Evolutionary conservation across 345 rosid species (phyloP).

Genomic region (Raphanus sativus): DNA sequence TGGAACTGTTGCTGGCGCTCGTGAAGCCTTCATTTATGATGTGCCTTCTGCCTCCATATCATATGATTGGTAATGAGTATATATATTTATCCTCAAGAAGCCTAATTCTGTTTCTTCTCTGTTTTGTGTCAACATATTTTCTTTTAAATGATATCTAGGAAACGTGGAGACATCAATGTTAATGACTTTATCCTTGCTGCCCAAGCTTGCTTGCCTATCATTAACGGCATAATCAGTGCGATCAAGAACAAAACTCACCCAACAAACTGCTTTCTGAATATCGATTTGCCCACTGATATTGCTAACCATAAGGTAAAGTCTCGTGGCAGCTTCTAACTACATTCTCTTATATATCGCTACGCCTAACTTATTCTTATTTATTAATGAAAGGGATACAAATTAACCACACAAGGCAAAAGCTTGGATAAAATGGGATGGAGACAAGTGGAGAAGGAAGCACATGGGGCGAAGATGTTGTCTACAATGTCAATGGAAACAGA

Average conservation of each 20-base stretch:
- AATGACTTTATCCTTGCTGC: slow-evolving; percentile 69
- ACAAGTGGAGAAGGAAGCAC: slow-evolving; percentile 47
- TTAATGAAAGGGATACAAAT: slow-evolving; percentile 72
- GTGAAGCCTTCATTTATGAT: slow-evolving; percentile 83
- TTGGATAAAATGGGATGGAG: slow-evolving; percentile 77
- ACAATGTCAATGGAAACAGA: slow-evolving; percentile 80
- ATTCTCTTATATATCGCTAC: background rate
- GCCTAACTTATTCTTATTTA: background rate
- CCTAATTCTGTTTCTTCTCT: slow-evolving; percentile 10
- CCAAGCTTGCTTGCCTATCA: slow-evolving; percentile 81
- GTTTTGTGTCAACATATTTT: no score
- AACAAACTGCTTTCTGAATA: slow-evolving; percentile 62
- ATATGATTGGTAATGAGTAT: slow-evolving; percentile 68
- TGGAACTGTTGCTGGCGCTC: slow-evolving; percentile 95
- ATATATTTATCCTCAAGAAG: background rate
- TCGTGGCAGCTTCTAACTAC: background rate
- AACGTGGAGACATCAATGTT: slow-evolving; percentile 57
- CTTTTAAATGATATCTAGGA: slow-evolving; percentile 37
- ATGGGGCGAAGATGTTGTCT: slow-evolving; percentile 69
- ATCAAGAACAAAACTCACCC: slow-evolving; percentile 64
- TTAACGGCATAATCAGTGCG: slow-evolving; percentile 53
- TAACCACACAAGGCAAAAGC: slow-evolving; percentile 81
- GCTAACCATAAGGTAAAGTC: slow-evolving; percentile 74
- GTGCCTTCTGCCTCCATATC: slow-evolving; percentile 76
- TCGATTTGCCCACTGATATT: slow-evolving; percentile 75